Evolutionary conservation across 2,329 filamentous ascomycete genomes (phyloP).

Genomic region (Lachnellula hyalina): DNA sequence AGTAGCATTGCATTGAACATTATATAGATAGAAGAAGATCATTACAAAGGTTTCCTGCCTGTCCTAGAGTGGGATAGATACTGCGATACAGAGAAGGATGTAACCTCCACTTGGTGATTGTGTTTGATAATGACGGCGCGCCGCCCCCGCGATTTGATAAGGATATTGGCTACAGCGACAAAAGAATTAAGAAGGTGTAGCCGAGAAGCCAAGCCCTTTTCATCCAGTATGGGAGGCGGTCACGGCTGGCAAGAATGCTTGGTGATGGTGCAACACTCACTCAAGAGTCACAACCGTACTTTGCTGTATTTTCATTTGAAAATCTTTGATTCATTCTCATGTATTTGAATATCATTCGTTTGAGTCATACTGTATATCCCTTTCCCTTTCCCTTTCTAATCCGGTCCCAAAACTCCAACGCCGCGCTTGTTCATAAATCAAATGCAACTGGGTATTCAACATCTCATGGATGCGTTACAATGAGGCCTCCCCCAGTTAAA

Average conservation of each 20-base stretch:
- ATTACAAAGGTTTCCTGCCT: background rate
- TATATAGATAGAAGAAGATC: background rate
- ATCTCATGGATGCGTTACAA: background rate
- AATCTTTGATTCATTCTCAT: too few species aligned
- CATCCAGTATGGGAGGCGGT: background rate
- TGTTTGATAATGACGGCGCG: background rate
- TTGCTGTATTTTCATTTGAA: too few species aligned
- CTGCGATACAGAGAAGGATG: background rate
- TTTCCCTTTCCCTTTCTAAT: background rate
- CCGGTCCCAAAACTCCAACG: background rate
- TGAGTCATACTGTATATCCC: too few species aligned
- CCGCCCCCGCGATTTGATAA: too few species aligned
- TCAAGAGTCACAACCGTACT: too few species aligned
- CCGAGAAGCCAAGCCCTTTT: background rate
- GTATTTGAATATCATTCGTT: too few species aligned
- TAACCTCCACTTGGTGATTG: background rate
- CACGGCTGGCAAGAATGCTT: background rate
- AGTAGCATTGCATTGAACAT: background rate
- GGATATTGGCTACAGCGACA: too few species aligned
- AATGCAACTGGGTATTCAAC: background rate
- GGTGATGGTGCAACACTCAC: background rate
- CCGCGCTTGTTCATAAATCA: background rate
- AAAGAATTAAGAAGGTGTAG: background rate
- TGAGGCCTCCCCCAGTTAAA: slow-evolving; percentile 25
- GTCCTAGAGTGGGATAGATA: background rate